Percentiles rank a stretch among this genome's conserved stretches.
Conservation (phyloP, 805 yeast species). For the Pichia membranifaciens region DNA sequence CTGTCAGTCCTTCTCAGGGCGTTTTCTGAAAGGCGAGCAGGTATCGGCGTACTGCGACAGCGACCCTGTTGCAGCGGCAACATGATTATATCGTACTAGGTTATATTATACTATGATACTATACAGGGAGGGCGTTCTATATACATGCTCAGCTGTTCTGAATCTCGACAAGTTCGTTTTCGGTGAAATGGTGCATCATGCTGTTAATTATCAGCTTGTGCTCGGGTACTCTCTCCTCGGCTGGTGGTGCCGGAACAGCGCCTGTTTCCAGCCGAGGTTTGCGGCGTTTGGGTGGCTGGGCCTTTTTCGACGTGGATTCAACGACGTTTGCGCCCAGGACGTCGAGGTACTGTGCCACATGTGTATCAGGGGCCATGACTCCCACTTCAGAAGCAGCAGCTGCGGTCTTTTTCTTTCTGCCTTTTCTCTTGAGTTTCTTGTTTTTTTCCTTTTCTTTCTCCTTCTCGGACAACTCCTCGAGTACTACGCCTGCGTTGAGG, state of each 20-base stretch:
- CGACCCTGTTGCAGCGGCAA: background rate
- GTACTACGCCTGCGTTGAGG: constrained; percentile 15
- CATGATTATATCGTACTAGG: too few relatives aligned
- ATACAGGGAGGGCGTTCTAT: too few relatives aligned
- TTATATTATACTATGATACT: background rate
- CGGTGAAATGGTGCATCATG: constrained; percentile 4
- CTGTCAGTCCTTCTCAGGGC: too few relatives aligned
- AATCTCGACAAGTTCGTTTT: constrained; percentile 3
- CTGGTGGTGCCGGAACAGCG: too few relatives aligned
- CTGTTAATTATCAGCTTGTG: background rate
- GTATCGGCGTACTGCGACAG: background rate
- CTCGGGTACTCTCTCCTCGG: too few relatives aligned
- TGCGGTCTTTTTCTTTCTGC: background rate
- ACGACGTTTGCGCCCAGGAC: background rate
- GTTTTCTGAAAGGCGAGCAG: too few relatives aligned
- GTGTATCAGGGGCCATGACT: background rate
- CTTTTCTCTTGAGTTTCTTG: background rate
- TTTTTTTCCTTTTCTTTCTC: background rate
- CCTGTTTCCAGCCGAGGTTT: too few relatives aligned
- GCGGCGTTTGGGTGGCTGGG: background rate
- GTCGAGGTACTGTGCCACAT: background rate
- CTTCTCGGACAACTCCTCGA: constrained; percentile 7
- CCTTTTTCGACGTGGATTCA: background rate
- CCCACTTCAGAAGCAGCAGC: too few relatives aligned
- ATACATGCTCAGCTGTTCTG: background rate